phyloP scores from a whole-genome alignment of 192 early-diverging fungal species.

The Helicostylum pulchrum region DNA sequence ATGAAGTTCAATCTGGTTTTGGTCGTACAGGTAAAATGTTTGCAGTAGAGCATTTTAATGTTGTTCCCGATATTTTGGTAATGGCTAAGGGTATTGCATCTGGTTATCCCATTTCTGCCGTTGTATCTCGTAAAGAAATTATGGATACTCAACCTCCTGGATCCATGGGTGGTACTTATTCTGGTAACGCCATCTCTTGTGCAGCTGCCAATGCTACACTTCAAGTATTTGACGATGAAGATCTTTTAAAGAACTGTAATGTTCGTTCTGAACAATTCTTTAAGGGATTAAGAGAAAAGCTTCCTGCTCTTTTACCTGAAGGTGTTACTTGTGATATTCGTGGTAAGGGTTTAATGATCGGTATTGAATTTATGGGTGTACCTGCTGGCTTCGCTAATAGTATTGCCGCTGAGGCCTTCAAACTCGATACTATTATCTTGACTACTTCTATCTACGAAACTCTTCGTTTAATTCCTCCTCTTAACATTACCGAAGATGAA shows the following conservation, averaged over 20 bases:
- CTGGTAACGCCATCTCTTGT: constrained; percentile 38
- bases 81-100: constrained; percentile 48
- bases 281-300: constrained; percentile 18
- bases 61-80: constrained; percentile 42
- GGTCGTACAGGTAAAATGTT: constrained; percentile 48
- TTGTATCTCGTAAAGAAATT: constrained; percentile 39
- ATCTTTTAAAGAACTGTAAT: constrained; percentile 37
- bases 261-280: constrained; percentile 42
- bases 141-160: constrained; percentile 43
- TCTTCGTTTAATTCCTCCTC: constrained; percentile 41
- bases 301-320: constrained; percentile 33
- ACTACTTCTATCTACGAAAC: constrained; percentile 47
- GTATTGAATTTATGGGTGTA: constrained; percentile 39
- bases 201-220: constrained; percentile 46
- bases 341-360: constrained; percentile 45
- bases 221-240: constrained; percentile 43
- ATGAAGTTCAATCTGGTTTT: constrained; percentile 45
- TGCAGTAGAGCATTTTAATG: constrained; percentile 37
- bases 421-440: constrained; percentile 38
- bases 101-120: constrained; percentile 41
- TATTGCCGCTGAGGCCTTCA: constrained; percentile 29
- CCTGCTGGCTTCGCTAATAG: constrained; percentile 32
- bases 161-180: constrained; percentile 45
- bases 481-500: constrained; percentile 42
- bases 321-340: constrained; percentile 36